Conservation (phyloP, 306 rosid genomes). For the Sechiopsis laciniata region DNA sequence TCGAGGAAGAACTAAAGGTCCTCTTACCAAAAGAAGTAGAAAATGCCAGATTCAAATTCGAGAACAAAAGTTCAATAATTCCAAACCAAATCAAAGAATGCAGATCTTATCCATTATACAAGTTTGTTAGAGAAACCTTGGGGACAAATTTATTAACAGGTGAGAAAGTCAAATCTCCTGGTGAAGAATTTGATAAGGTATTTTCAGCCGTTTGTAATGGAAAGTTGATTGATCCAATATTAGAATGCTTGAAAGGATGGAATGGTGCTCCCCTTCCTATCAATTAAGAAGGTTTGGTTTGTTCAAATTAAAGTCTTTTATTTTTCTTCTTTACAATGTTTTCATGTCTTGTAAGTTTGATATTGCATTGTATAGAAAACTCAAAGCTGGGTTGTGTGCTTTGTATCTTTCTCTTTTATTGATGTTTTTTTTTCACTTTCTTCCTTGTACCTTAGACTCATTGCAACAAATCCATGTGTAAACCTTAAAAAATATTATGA, state of each 20-base stretch:
- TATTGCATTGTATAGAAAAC: background rate
- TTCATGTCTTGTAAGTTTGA: background rate
- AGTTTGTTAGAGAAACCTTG: slow-evolving; percentile 59
- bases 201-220: slow-evolving; percentile 69
- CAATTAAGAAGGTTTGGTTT: slow-evolving; percentile 22
- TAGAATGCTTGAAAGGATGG: slow-evolving; percentile 76
- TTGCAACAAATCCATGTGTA: no score
- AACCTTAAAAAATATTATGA: no score
- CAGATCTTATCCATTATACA: slow-evolving; percentile 77
- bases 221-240: slow-evolving; percentile 59
- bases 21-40: slow-evolving; percentile 76
- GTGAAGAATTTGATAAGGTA: slow-evolving; percentile 78
- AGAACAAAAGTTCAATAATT: slow-evolving; percentile 48
- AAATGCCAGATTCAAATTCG: slow-evolving; percentile 43
- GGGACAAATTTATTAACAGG: slow-evolving; percentile 69
- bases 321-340: background rate
- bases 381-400: background rate
- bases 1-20: slow-evolving; percentile 64
- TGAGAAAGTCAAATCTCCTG: slow-evolving; percentile 68
- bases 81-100: slow-evolving; percentile 62
- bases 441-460: background rate
- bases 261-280: slow-evolving; percentile 89
- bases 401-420: slow-evolving; percentile 1
- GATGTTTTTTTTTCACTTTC: background rate
- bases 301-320: background rate